Evolutionary conservation across 1,139 yeast species (phyloP).

Genomic region (Lodderomyces orthopsilosis): DNA sequence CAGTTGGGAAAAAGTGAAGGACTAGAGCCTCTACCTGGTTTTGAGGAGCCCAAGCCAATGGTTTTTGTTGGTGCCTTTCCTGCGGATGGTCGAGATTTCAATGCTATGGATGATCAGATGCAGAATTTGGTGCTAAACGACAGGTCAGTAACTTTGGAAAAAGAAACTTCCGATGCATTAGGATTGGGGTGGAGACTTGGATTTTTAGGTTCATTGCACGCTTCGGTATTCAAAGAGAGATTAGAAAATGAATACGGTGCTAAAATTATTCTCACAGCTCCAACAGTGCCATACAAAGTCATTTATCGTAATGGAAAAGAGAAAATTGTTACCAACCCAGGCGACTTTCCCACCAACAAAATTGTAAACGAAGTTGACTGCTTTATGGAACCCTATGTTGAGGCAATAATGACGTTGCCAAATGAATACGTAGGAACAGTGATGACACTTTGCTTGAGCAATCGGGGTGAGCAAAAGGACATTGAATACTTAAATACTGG

Average conservation of each 20-base stretch:
- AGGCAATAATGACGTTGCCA: constrained; percentile 88
- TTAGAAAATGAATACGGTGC: constrained; percentile 93
- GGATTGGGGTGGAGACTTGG: constrained; percentile 99
- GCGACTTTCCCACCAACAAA: constrained; percentile 75
- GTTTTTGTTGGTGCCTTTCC: constrained; percentile 98
- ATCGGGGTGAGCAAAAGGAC: constrained; percentile 80
- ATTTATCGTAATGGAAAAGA: constrained; percentile 63
- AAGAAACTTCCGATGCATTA: constrained; percentile 89
- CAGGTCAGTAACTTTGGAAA: constrained; percentile 82
- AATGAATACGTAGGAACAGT: constrained; percentile 85
- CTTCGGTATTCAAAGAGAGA: constrained; percentile 89
- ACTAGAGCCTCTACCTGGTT: constrained; percentile 84
- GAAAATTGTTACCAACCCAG: constrained; percentile 77
- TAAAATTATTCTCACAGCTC: constrained; percentile 86
- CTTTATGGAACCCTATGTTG: constrained; percentile 85
- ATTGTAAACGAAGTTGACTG: constrained; percentile 48
- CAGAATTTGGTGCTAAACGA: constrained; percentile 87
- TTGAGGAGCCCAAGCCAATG: constrained; percentile 97
- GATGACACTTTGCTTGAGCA: constrained; percentile 78
- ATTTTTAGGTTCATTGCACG: constrained; percentile 90
- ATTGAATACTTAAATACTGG: constrained; percentile 76
- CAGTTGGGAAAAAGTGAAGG: constrained; percentile 58
- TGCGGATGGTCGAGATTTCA: constrained; percentile 89
- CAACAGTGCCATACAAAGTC: constrained; percentile 90
- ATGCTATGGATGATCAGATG: constrained; percentile 84